Evolutionary conservation across 2,329 filamentous ascomycete genomes (phyloP).

Genomic region (Trichoderma atrobrunneum): DNA sequence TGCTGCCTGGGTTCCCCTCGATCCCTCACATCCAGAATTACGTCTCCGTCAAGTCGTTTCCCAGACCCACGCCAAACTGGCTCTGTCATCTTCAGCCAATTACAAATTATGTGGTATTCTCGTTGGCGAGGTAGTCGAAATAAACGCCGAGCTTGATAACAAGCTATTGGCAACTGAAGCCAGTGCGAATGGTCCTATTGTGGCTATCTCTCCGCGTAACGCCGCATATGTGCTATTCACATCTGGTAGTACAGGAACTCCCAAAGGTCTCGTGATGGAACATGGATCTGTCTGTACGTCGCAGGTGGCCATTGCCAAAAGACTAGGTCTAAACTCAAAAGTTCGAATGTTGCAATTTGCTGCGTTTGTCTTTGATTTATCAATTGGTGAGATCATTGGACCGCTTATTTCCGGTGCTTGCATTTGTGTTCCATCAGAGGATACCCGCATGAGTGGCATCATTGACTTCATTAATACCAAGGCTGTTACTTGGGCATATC

Average conservation of each 20-base stretch:
- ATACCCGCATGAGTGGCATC: conserved; percentile 19
- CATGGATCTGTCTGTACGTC: conserved; percentile 14
- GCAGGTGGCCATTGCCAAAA: not conserved
- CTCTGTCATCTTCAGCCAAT: conserved; percentile 17
- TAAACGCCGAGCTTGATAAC: not conserved
- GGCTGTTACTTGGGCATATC: conserved; percentile 13
- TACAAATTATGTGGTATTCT: conserved; percentile 23
- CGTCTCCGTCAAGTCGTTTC: conserved; percentile 17
- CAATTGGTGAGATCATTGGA: conserved; percentile 20
- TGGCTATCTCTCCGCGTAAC: conserved; percentile 1
- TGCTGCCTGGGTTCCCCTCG: conserved; percentile 23
- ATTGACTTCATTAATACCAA: not conserved
- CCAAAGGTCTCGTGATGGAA: conserved; percentile 16
- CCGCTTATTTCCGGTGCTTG: conserved; percentile 13
- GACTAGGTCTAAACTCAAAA: not conserved
- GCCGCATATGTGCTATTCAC: conserved; percentile 14
- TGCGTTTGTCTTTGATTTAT: conserved; percentile 19
- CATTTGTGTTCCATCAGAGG: conserved; percentile 11
- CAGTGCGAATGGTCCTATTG: not conserved
- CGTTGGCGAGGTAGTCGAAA: conserved; percentile 9
- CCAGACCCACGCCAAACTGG: conserved; percentile 13
- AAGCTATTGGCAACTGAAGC: not conserved
- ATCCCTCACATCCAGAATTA: conserved; percentile 20
- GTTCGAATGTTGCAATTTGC: conserved; percentile 18
- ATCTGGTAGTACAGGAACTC: conserved; percentile 7